Base-by-base conservation (phyloP, 2,329 filamentous ascomycete species). In the Scytalidium lignicola region DNA sequence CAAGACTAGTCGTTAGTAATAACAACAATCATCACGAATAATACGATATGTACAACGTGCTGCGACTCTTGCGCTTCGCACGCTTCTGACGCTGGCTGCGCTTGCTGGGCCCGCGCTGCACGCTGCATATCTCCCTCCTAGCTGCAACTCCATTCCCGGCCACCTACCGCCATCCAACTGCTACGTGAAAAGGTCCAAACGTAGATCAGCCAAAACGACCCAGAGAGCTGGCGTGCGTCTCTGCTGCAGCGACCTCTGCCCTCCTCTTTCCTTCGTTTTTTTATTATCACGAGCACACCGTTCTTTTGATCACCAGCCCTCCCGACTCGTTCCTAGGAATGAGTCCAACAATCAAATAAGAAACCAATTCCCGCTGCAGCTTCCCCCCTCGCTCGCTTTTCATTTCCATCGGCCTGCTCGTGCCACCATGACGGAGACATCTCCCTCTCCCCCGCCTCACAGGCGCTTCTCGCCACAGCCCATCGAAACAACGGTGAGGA, bases 401-500 rank as follows among this genome's bases (percentile, higher is more conserved):
- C 32, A 15, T 5, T 37, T 37, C 32, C 15, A 13, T 37, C 32
- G 6, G 6, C n/a, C 32, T 17, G n/a, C 15, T 37, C 32, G 32
- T 37, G 10, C 32, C 10, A 37, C 43, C 7, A 64, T 64, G 62
- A 48, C 57, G 49, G 58, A 62, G 47, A 49, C 52, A 17, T 58
- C 61, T 29, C 51, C 59, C 19, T 58, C 61, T 29, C 51, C 59
- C 52, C 58, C 61, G 46, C 49, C 56, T 12, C 45, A 51, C 40
- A 57, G 61, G 44, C 60, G 62, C 41, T 65, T 67, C 50, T 49
- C 57, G 23, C 60, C 63, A 7, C 60, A 64, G 52, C 65, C 64
- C 6, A 53, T 67, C 45, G 66, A 68, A 51, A 62, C 61, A 9
- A 63, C 64, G 43, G 55, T 56, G 46, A 65, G 64, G 53, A 65